Conservation (phyloP, 768 basidiomycete genomes). For the Suillus brevipes region DNA sequence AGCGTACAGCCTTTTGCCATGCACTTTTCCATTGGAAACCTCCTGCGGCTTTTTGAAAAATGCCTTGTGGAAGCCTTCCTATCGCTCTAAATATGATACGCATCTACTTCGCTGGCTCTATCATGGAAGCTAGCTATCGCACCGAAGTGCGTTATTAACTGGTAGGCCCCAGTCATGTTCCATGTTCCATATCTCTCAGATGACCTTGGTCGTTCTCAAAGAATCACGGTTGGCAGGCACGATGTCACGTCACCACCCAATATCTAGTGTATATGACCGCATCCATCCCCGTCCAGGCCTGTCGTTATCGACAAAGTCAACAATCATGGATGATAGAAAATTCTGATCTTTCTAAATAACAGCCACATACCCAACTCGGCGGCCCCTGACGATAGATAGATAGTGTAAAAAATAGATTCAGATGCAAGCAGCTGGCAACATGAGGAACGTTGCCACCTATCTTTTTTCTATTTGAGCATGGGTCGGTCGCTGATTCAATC, state of each 20-base stretch:
- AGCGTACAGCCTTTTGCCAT: no score
- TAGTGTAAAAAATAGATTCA: neutral
- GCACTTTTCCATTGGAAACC: neutral
- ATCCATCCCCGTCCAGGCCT: neutral
- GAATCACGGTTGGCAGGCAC: conserved; percentile 1
- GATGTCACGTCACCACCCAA: neutral
- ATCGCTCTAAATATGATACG: neutral
- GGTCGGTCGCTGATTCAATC: neutral
- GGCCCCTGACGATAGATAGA: neutral
- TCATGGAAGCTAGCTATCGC: neutral
- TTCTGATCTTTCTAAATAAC: neutral
- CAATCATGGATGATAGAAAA: neutral
- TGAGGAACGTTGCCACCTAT: neutral
- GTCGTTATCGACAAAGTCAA: neutral
- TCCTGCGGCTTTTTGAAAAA: neutral
- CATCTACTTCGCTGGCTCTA: neutral
- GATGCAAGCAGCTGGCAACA: no score
- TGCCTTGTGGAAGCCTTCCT: neutral
- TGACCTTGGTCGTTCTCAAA: neutral
- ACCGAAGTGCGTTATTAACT: conserved; percentile 2
- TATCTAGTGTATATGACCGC: neutral
- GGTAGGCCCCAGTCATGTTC: neutral
- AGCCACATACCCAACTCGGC: neutral
- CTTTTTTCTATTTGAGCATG: neutral
- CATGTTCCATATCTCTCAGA: neutral